Evolutionary conservation across 1,139 yeast species (phyloP).

Genomic region (Geotrichum europaeum): DNA sequence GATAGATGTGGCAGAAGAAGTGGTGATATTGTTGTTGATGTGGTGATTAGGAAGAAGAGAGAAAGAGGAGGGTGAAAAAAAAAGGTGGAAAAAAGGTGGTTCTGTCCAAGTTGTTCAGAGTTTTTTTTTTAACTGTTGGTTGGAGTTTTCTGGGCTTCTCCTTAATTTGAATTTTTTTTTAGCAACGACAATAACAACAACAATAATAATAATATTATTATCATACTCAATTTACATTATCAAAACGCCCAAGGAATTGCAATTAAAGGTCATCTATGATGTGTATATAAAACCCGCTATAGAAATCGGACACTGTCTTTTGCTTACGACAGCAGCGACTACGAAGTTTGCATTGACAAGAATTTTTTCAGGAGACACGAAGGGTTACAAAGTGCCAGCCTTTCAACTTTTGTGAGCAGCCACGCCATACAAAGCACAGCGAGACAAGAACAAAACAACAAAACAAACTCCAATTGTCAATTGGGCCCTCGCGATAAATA

Average conservation of each 20-base stretch:
- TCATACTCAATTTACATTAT: too few species aligned
- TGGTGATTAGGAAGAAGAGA: not conserved
- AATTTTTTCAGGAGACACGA: not conserved
- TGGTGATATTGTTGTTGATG: not conserved
- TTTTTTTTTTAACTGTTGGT: not conserved
- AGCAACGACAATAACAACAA: too few species aligned
- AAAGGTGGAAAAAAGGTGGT: constrained; percentile 1
- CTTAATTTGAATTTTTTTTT: not conserved
- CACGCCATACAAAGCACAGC: too few species aligned
- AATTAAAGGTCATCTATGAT: too few species aligned
- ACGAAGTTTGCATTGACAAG: not conserved
- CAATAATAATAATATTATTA: too few species aligned
- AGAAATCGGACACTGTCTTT: too few species aligned
- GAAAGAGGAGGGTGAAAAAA: constrained; percentile 1
- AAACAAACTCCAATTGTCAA: too few species aligned
- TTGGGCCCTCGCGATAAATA: too few species aligned
- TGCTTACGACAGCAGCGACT: too few species aligned
- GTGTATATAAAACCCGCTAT: too few species aligned
- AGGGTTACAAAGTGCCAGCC: not conserved
- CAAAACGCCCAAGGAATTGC: too few species aligned
- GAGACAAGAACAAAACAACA: too few species aligned
- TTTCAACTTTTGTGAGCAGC: not conserved
- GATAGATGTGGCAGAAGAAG: not conserved
- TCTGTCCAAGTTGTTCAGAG: not conserved
- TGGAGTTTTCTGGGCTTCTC: not conserved